phyloP scores from a whole-genome alignment of 805 yeast species.

The Komagataella pastoris region DNA sequence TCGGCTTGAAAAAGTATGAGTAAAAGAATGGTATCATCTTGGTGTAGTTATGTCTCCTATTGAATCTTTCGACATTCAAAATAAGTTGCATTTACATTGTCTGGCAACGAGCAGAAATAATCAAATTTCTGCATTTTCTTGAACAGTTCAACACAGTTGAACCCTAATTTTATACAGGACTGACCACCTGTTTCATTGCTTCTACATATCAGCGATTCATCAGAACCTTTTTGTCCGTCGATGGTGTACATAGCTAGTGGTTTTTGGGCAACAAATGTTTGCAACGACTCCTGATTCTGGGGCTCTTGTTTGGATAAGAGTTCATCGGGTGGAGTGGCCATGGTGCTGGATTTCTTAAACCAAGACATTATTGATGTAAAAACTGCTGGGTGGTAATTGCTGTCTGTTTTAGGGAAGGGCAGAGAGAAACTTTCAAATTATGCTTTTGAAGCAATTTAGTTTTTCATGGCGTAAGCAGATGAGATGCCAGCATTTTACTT shows the following conservation, averaged over 20 bases:
- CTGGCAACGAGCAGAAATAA: conserved; percentile 31
- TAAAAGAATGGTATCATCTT: not conserved
- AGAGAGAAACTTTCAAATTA: not conserved
- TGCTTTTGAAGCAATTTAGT: not conserved
- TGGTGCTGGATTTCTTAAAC: conserved; percentile 18
- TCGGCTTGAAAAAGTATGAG: not conserved
- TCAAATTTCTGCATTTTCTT: conserved; percentile 30
- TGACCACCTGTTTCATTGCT: conserved; percentile 24
- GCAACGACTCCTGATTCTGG: not conserved
- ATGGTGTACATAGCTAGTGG: conserved; percentile 3
- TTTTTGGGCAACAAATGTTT: not conserved
- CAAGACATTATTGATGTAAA: conserved; percentile 9
- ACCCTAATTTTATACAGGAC: conserved; percentile 26
- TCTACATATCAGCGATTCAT: conserved; percentile 28
- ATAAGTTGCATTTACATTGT: conserved; percentile 27
- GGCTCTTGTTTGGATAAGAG: conserved; percentile 20
- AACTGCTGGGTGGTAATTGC: not conserved
- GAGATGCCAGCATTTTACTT: not conserved
- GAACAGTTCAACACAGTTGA: conserved; percentile 24
- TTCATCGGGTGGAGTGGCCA: conserved; percentile 21
- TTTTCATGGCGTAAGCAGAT: not conserved
- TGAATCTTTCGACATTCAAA: conserved; percentile 29
- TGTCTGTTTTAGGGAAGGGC: not conserved
- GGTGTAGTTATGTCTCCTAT: not conserved
- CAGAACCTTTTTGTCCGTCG: not conserved